phyloP scores from a whole-genome alignment of 139 green algal genomes.

The Volvox africanus region DNA sequence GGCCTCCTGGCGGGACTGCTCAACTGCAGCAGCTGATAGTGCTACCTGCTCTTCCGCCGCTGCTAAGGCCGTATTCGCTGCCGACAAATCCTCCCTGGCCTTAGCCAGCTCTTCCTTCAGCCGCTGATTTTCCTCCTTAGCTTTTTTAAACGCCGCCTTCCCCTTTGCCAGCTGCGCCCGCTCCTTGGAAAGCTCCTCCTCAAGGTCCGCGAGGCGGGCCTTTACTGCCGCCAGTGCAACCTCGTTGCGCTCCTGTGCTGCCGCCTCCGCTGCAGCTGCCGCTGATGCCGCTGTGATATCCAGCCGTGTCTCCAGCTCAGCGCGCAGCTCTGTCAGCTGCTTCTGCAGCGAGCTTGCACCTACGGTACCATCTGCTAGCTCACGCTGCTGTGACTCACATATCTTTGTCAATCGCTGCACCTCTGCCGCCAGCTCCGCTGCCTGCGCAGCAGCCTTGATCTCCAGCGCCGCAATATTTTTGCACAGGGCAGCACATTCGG shows the following conservation, averaged over 20 bases:
- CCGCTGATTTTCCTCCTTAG: constrained; percentile 7
- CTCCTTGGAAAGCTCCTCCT: constrained; percentile 38
- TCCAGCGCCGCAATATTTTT: neutral
- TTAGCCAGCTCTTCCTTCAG: neutral
- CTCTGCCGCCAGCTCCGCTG: neutral
- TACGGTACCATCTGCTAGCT: neutral
- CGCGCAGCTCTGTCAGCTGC: constrained; percentile 10
- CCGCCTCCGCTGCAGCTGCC: neutral
- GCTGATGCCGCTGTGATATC: neutral
- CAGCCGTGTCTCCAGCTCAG: constrained; percentile 10
- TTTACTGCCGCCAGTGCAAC: constrained; percentile 8
- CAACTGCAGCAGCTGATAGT: neutral
- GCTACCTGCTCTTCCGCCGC: neutral
- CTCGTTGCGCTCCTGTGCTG: neutral
- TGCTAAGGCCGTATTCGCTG: neutral
- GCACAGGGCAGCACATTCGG: constrained; percentile 8
- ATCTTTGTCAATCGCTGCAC: neutral
- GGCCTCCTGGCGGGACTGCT: neutral
- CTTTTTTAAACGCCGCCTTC: neutral
- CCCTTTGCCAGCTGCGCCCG: neutral
- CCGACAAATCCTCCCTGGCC: neutral
- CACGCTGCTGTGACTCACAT: neutral
- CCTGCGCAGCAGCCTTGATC: neutral
- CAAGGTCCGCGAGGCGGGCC: constrained; percentile 11
- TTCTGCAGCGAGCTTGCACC: neutral